Evolutionary conservation across 2,329 filamentous ascomycete species (phyloP), one percentile per base, ranked within the genome.

Genomic region (Alternaria angustiovoidea): DNA sequence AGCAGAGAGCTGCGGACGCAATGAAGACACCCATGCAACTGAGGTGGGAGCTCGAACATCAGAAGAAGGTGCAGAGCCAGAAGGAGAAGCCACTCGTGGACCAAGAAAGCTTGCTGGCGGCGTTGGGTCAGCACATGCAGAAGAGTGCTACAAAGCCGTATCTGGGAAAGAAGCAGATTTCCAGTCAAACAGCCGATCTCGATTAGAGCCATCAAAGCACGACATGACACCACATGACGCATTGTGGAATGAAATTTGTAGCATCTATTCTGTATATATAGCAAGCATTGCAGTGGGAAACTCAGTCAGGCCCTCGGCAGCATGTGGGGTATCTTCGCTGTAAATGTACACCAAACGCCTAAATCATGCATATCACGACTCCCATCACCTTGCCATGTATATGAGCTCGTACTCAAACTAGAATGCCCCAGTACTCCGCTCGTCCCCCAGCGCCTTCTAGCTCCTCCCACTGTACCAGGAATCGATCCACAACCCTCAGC

Each of bases 391-490:
- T 34, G 16, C 24, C 34, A 30, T 26, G 11, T n/a, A 11, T 18
- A 20, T n/a, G 7, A 39, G 14, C 20, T 39, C 24, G 32, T 34
- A 18, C 24, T 69, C 56, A 77, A 7, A 79, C 74, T 56, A 83
- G 57, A n/a, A 82, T 73, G 2, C 82, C 82, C 56, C 71, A 69
- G 67, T 74, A 83, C 72, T 84, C 81, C 7, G 75, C 80, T 59
- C 77, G 66, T 4, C 80, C 79, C 3, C 69, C 73, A 24, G 44
- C 64, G 28, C 72, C 75, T 1, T 86, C 87, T 42, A 95, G 81
- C 56, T 82, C 79, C 59, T 87, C 84, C 84, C 94, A 95, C 82
- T 97, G 94, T 57, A 96, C 93, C 53, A 96, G 77, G 71, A 96
- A 91, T 49, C 89, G 81, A 78, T 96, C 92, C 48, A 91, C 91